Evolutionary conservation across 768 basidiomycete species (phyloP), one percentile per base, ranked within the genome.

Genomic region (Mycena floridula): DNA sequence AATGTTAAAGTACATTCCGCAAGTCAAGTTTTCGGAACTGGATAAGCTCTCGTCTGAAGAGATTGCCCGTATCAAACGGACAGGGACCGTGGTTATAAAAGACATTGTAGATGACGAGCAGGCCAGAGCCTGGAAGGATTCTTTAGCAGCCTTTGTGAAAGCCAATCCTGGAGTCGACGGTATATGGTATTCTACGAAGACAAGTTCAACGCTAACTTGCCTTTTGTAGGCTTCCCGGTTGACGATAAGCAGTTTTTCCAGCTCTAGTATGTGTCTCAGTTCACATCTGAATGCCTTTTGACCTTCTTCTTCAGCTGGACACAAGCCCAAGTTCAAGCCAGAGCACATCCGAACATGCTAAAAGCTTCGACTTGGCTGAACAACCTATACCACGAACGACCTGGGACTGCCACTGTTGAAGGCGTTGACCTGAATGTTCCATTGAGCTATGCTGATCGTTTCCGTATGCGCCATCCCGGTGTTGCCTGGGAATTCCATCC

Each of bases 221-320:
- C 11, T 24, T 18, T 40, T 41, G n/a, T 32, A 82, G 80, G 81
- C 15, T 43, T 69, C 25, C 81, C 83, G 0, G 67, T 48, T 5
- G 51, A 70, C n/a, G 63, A 86, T 51, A 84, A 81, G 42, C 84
- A 87, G 52, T 85, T 88, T 62, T 86, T 82, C 61, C 65, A 79
- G 54, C 74, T 87, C 40, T 86, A 85, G 84, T 83, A 51, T 42
- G 76, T 67, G 23, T 16, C 6, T n/a, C 21, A 5, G 23, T 16
- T 21, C 18, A 13, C 1, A 27, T 30, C 15, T 42, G 7, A 23
- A 21, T 18, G 26, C 8, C 1, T 26, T 13, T 15, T 13, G 26
- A 26, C 30, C 23, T 46, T 43, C 24, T 25, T 23, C 20, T 13
- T 20, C 27, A 70, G 68, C 43, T 69, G 68, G 67, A 69, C 68